phyloP scores from a whole-genome alignment of 2,329 filamentous ascomycete species.

The Apiospora pterosperma region DNA sequence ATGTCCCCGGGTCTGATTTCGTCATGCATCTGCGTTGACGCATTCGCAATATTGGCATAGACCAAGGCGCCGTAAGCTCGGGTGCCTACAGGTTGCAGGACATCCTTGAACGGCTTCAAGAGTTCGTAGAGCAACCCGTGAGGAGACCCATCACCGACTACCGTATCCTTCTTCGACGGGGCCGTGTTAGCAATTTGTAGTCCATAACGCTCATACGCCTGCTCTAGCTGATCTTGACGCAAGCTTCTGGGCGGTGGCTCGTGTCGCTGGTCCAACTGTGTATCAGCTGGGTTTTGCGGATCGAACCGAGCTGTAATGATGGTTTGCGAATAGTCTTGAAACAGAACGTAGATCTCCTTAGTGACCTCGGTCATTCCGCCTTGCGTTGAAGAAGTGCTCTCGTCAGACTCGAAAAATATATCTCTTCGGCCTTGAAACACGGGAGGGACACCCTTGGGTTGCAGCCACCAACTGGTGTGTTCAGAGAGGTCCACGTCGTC shows the following conservation, averaged over 20 bases:
- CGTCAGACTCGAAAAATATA: slow-evolving; percentile 77
- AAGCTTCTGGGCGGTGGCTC: slow-evolving; percentile 76
- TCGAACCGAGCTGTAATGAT: slow-evolving; percentile 80
- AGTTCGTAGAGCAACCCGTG: slow-evolving; percentile 76
- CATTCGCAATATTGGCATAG: slow-evolving; percentile 93
- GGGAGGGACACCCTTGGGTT: slow-evolving; percentile 75
- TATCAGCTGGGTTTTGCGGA: slow-evolving; percentile 67
- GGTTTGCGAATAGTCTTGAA: slow-evolving; percentile 95
- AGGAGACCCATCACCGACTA: slow-evolving; percentile 82
- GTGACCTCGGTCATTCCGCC: slow-evolving; percentile 69
- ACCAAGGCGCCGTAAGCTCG: slow-evolving; percentile 88
- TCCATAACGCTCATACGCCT: slow-evolving; percentile 78
- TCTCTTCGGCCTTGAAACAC: slow-evolving; percentile 80
- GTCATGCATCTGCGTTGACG: slow-evolving; percentile 83
- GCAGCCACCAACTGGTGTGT: slow-evolving; percentile 81
- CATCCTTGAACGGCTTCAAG: slow-evolving; percentile 68
- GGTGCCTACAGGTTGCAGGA: slow-evolving; percentile 79
- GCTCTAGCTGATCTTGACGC: slow-evolving; percentile 90
- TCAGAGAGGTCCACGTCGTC: slow-evolving; percentile 78
- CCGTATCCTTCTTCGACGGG: slow-evolving; percentile 68
- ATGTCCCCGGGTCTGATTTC: slow-evolving; percentile 94
- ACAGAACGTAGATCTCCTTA: slow-evolving; percentile 83
- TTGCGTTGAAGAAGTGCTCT: slow-evolving; percentile 66
- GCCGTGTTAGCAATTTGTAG: slow-evolving; percentile 71
- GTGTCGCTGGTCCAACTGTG: slow-evolving; percentile 78